These are phyloP conservation scores for Phytopythium sindhum DNA, from an alignment of 352 stramenopile species.

Conservation along the genomic window DNA sequence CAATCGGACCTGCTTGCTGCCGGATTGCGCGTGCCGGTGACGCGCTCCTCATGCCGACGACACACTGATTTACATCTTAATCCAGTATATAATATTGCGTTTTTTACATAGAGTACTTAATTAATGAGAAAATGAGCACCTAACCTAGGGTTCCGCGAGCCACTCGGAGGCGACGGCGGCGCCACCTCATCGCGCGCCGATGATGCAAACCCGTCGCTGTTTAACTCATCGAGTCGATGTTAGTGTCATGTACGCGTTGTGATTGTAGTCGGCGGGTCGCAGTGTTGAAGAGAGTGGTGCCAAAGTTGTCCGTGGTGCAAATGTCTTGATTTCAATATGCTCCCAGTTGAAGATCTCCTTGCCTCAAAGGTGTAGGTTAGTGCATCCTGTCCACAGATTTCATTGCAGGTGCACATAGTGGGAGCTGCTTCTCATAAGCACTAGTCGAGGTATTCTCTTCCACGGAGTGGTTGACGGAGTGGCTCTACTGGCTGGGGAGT, in stretches of 20 bases:
- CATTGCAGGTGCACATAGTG: background rate
- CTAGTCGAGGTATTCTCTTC: background rate
- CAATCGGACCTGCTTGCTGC: too few relatives aligned
- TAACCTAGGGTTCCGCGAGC: background rate
- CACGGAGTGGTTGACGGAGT: too few relatives aligned
- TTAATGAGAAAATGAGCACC: background rate
- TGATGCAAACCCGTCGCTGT: conserved; percentile 1
- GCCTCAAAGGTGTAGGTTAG: too few relatives aligned
- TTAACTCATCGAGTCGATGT: background rate
- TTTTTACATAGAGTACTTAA: too few relatives aligned
- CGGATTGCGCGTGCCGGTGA: background rate
- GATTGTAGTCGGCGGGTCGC: too few relatives aligned
- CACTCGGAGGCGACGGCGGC: background rate
- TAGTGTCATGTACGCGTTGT: too few relatives aligned
- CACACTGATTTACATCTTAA: background rate
- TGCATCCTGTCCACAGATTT: background rate
- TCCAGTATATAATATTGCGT: background rate
- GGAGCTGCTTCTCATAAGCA: background rate
- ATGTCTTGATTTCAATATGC: background rate
- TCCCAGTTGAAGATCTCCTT: background rate
- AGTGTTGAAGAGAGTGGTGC: background rate
- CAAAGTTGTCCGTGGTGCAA: background rate
- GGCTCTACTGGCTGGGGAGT: conserved; percentile 19
- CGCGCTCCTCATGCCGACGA: background rate
- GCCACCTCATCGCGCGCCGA: background rate